These are phyloP conservation scores for Amphibolis antarctica DNA, from an alignment of 106 monocot genomes.

Conservation along the genomic window DNA sequence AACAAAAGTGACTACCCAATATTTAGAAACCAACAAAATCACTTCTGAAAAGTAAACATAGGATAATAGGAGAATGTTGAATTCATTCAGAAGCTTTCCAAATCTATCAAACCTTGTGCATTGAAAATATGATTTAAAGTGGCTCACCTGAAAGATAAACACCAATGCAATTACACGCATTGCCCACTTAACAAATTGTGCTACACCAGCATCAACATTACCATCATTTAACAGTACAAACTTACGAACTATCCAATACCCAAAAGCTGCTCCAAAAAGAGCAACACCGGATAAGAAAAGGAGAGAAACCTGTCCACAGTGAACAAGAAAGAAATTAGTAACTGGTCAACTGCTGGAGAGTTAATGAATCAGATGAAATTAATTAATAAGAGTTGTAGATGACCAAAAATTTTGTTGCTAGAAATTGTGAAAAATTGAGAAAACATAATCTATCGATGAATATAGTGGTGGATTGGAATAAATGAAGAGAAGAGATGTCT, in stretches of 20 bases:
- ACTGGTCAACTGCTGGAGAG: background rate
- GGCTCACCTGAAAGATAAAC: conserved; percentile 51
- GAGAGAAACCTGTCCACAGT: conserved; percentile 54
- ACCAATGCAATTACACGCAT: conserved; percentile 53
- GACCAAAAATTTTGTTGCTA: no score
- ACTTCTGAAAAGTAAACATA: no score
- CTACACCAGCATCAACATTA: conserved; percentile 57
- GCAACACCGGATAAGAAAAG: conserved; percentile 49
- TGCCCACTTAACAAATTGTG: conserved; percentile 89
- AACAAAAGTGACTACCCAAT: no score
- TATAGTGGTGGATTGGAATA: no score
- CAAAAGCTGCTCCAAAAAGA: conserved; percentile 78
- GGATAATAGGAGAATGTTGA: no score
- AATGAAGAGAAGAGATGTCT: no score
- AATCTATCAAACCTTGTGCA: no score
- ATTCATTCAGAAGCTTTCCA: no score
- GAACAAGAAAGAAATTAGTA: background rate
- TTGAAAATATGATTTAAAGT: background rate
- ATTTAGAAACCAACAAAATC: no score
- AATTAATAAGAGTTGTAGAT: no score
- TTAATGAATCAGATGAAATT: background rate
- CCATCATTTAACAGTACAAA: conserved; percentile 78
- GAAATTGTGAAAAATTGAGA: no score
- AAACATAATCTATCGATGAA: no score
- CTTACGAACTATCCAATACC: conserved; percentile 87